Evolutionary conservation across 208 protist genomes (phyloP).

Genomic region (Acanthamoeba lenticulata): DNA sequence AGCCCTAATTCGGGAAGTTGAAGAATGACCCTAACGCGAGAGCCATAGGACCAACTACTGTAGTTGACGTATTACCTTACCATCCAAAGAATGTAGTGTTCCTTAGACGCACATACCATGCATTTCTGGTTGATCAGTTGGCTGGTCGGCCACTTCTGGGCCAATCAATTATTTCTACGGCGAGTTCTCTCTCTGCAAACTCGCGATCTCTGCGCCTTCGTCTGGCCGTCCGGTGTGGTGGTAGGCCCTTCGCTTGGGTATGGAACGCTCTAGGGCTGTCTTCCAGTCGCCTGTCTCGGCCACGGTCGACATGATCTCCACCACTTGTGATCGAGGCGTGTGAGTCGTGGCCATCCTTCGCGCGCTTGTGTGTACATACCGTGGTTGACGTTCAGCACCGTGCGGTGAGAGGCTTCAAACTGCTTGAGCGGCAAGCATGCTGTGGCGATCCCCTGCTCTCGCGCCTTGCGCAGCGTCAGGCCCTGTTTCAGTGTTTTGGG

Average conservation of each 20-base stretch:
- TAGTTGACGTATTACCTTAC: not conserved
- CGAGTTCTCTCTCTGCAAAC: too few relatives aligned
- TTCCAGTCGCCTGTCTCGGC: constrained; percentile 60
- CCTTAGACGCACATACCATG: too few relatives aligned
- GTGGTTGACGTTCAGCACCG: constrained; percentile 55
- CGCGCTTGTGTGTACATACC: not conserved
- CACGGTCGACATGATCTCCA: constrained; percentile 42
- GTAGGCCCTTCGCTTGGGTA: constrained; percentile 54
- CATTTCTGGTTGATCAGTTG: too few relatives aligned
- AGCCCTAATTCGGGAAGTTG: too few relatives aligned
- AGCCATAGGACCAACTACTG: not conserved
- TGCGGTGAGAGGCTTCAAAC: not conserved
- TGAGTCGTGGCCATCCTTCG: not conserved
- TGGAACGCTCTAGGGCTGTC: not conserved
- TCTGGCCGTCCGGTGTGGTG: not conserved
- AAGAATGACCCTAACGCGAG: not conserved
- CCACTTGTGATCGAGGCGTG: not conserved
- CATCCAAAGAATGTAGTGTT: too few relatives aligned
- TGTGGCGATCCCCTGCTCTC: constrained; percentile 33
- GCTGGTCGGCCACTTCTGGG: too few relatives aligned
- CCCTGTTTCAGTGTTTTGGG: not conserved
- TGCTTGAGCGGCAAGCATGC: constrained; percentile 20
- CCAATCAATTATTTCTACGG: too few relatives aligned
- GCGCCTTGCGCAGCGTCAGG: constrained; percentile 10
- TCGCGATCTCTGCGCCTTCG: not conserved